phyloP scores from a whole-genome alignment of 2,329 filamentous ascomycete genomes.

The Huntiella omanensis region DNA sequence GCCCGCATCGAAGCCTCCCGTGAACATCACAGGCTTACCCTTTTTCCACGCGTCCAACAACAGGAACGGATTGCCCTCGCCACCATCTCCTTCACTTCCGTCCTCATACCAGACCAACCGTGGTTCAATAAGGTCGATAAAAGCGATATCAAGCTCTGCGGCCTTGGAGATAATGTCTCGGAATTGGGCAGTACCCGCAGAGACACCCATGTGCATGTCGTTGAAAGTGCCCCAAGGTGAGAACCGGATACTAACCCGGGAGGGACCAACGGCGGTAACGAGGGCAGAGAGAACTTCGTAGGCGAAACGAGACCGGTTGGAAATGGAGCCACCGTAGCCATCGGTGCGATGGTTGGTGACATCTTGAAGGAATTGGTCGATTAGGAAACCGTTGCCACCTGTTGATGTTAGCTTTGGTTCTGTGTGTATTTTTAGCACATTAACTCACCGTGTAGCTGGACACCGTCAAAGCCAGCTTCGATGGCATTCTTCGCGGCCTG shows the following conservation, averaged over 20 bases:
- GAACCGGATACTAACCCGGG: slow-evolving; percentile 34
- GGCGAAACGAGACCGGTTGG: slow-evolving; percentile 32
- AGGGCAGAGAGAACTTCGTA: slow-evolving; percentile 28
- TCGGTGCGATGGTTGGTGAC: slow-evolving; percentile 33
- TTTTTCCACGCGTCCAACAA: slow-evolving; percentile 1
- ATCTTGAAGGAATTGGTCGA: slow-evolving; percentile 41
- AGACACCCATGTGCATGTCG: slow-evolving; percentile 34
- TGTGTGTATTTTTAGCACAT: neutral
- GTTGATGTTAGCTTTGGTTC: too few species aligned
- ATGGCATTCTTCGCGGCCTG: slow-evolving; percentile 36
- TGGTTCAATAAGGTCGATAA: slow-evolving; percentile 38
- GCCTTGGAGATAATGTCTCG: slow-evolving; percentile 31
- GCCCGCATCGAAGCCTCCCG: slow-evolving; percentile 17
- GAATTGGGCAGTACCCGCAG: slow-evolving; percentile 32
- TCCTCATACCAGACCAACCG: slow-evolving; percentile 24
- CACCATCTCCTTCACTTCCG: slow-evolving; percentile 17
- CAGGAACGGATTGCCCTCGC: slow-evolving; percentile 14
- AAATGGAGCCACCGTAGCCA: slow-evolving; percentile 32
- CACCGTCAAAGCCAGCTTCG: slow-evolving; percentile 47
- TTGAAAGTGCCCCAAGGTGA: slow-evolving; percentile 39
- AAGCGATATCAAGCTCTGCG: slow-evolving; percentile 33
- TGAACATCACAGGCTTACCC: slow-evolving; percentile 17
- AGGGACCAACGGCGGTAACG: slow-evolving; percentile 25
- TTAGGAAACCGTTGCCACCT: slow-evolving; percentile 39
- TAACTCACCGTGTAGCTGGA: slow-evolving; percentile 30